phyloP scores from a whole-genome alignment of 2,329 filamentous ascomycete species.

The Gliomastix tumulicola region DNA sequence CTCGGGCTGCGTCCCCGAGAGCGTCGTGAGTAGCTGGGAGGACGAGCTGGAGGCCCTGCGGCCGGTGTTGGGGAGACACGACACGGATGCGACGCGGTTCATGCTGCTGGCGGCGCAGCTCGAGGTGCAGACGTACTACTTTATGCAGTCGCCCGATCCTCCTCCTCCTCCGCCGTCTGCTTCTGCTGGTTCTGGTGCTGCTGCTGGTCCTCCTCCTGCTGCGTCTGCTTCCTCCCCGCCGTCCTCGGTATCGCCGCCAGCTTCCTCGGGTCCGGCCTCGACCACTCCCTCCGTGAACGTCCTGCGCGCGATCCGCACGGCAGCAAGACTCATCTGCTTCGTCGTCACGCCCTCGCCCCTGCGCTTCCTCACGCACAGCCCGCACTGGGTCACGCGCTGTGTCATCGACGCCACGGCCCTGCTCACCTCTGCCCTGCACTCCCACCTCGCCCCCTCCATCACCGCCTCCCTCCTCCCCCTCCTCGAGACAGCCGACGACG shows the following conservation, averaged over 20 bases:
- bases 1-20: slow-evolving; percentile 35
- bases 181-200: too few relatives aligned
- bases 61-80: slow-evolving; percentile 34
- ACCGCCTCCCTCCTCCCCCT: slow-evolving; percentile 15
- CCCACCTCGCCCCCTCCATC: slow-evolving; percentile 18
- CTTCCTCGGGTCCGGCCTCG: slow-evolving; percentile 9
- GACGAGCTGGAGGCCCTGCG: slow-evolving; percentile 44
- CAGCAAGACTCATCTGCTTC: too few relatives aligned
- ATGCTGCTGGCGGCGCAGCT: slow-evolving; percentile 40
- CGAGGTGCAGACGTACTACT: slow-evolving; percentile 48
- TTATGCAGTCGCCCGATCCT: slow-evolving; percentile 37
- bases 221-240: too few relatives aligned
- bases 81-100: slow-evolving; percentile 41
- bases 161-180: too few relatives aligned
- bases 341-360: slow-evolving; percentile 29
- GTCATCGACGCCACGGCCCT: slow-evolving; percentile 38
- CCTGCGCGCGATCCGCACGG: slow-evolving; percentile 33
- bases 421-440: slow-evolving; percentile 34
- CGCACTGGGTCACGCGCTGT: slow-evolving; percentile 41
- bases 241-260: too few relatives aligned
- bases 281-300: slow-evolving; percentile 28
- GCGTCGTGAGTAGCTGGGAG: slow-evolving; percentile 40
- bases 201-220: too few relatives aligned
- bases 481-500: not conserved
- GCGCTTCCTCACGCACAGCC: slow-evolving; percentile 36